A percentile compares a stretch with the other conserved stretches of the same genome.
Evolutionary conservation across 257 asterid genomes (phyloP).

Genomic region (Scutellaria minor): DNA sequence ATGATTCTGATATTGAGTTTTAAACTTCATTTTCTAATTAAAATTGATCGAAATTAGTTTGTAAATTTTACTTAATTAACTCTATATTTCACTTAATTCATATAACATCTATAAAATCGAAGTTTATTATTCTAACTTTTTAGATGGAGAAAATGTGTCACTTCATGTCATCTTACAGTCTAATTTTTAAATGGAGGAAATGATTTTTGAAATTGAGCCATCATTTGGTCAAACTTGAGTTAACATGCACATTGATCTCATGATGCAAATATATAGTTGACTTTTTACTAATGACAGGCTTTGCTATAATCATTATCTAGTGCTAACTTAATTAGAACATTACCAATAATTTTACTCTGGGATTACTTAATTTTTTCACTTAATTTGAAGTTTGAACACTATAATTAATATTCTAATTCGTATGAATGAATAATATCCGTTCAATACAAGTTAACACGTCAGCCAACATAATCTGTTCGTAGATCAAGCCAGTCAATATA

Average conservation of each 20-base stretch:
- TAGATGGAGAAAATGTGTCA: no score
- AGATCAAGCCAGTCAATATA: no score
- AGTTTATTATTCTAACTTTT: no score
- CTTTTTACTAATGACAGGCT: neutral
- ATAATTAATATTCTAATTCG: neutral
- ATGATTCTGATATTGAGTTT: no score
- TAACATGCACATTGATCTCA: conserved; percentile 29
- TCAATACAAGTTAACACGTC: no score
- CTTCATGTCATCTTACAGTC: no score
- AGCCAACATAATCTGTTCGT: no score
- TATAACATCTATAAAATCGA: no score
- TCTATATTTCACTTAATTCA: no score
- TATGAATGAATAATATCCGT: neutral
- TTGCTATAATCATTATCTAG: conserved; percentile 10
- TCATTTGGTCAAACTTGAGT: conserved; percentile 44
- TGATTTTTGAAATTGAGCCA: conserved; percentile 32
- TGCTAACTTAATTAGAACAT: neutral
- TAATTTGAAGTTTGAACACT: neutral
- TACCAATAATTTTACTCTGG: neutral
- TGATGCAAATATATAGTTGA: conserved; percentile 25
- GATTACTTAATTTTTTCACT: neutral
- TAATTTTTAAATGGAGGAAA: neutral
- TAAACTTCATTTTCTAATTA: no score
- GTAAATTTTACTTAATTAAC: no score
- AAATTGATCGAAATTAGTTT: no score